Evolutionary conservation across 1,139 yeast species (phyloP), one percentile per base, ranked within the genome.

Genomic region (Trichomonascaceae sp.): DNA sequence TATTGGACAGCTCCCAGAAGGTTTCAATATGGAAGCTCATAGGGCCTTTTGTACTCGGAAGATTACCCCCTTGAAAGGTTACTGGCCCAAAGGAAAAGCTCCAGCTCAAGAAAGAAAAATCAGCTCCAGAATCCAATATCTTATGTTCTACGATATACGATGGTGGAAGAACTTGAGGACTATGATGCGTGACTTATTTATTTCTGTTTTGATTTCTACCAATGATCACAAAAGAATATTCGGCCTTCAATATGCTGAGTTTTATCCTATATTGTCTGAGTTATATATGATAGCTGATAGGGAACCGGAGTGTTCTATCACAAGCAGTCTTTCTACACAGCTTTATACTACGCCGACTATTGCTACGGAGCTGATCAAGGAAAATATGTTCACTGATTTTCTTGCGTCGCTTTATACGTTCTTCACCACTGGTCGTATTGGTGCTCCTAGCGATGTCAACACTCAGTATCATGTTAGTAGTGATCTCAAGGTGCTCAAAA

Each of bases 281-380:
- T 79, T 81, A 77, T 89, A 80, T 66, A 78, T 84, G 56, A 75
- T 80, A 0, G 77, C 82, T 54, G 96, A 87, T 58, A 74, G 91
- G 49, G 97, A 90, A 57, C 95, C 96, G 0, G 96, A 91, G 61
- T 75, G 81, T 58, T 86, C 90, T 43, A 76, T 89, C 20, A 82
- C 90, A 81, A 77, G 85, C 41, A 78, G 84, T 8, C 66, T 93
- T 19, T 86, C 96, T 0, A 87, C 96, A 1, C 97, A 93, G 66
- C 73, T 91, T 12, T 90, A 90, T 66, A 89, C 96, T 1, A 85
- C 95, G 50, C 93, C 96, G 0, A 74, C 85, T 0, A 84, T 85
- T 60, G 87, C 96, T 1, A 79, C 91, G 1, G 73, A 83, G 49
- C 81, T 89, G 20, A 78, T 85, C 1, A 72, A 76, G 47, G 88